Base-by-base conservation (phyloP, 1,284 basidiomycete species). In the Papiliotrema terrestris region DNA sequence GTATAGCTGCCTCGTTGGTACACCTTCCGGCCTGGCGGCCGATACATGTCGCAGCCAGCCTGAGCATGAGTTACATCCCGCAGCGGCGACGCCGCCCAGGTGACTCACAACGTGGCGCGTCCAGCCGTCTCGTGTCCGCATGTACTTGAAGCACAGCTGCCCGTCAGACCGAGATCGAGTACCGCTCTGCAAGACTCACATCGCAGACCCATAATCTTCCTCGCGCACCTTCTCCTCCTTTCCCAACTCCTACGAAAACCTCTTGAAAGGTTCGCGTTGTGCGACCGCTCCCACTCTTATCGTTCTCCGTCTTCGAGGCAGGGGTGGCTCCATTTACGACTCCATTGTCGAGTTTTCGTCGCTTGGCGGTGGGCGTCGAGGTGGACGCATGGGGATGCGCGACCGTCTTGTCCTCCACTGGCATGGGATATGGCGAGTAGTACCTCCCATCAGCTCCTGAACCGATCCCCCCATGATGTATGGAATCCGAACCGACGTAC, bases 81-180 rank as follows among this genome's bases (percentile, higher is more conserved):
- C 23, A 2, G 13, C 14, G 4, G n/a, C 3, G n/a, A 26, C n/a
- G 3, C 23, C 17, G 15, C 35, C 20, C 13, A 37, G 17, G 35
- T 17, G 19, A 78, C 85, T 67, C 62, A 90, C 89, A 51, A 80
- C 79, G 72, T 96, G 92, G 45, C 83, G 66, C 58, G 89, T 86
- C 83, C 87, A 91, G 20, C 80, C 78, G 2, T 79, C 76, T 19
- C 84, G 82, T 41, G 91, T 86, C 2, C 84, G 79, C 87, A 94
- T 91, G 74, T 98, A 98, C 78, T 96, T 97, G 85, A 98, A 96
- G 78, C 95, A 98, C 54, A 87, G 83, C 75, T 76, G 51, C 1
- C 14, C 8, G 13, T 35, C 1, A 11, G 20, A 19, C 9, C 29
- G 29, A 37, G 43, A 37, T 8, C 19, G 35, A 5, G 8, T 15